Base-by-base conservation (phyloP, 306 rosid species). In the Datisca glomerata region DNA sequence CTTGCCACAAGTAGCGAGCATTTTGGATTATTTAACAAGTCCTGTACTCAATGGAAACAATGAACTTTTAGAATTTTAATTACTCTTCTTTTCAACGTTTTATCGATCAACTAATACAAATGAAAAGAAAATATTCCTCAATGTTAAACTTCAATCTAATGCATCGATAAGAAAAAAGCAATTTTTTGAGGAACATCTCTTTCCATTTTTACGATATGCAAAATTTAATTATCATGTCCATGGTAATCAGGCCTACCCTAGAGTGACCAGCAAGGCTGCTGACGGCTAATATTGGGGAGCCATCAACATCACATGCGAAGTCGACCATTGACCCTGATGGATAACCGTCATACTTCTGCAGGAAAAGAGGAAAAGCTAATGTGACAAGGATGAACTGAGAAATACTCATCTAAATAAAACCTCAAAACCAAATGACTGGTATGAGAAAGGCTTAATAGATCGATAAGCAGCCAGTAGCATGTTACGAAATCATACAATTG, bases 291-390 rank as follows among this genome's bases (percentile, higher is more conserved):
- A 89, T 74, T 43, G 83, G 95, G 68, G 63, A 72, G 44, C 97
- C 97, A 68, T 80, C 67, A 27, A 75, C 76, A 63, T 76, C 95
- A 36, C 79, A 74, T 15, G 93, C 95, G 58, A 77, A 83, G 71
- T 89, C 97, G 60, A 83, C 81, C 78, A 83, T 51, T 36, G 97
- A 80, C 29, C 91, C 97, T 40, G 97, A 82, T 6, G 97, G 93
- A 74, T 83, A 83, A 47, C 86, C 91, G 33, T 72, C 89, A 24
- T 65, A 19, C 53, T 73, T 77, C 97, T 89, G 81, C 61, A 35
- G 14, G 47, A 45, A 15, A 59, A 60, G 52, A 43, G 31, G 21
- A 27, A 5, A 41, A n/a, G n/a, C n/a, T n/a, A n/a, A n/a, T n/a
- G n/a, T n/a, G n/a, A n/a, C n/a, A n/a, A n/a, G n/a, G n/a, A n/a